Base-by-base conservation (phyloP, 1,139 yeast genomes). In the Geotrichum histeridarum region DNA sequence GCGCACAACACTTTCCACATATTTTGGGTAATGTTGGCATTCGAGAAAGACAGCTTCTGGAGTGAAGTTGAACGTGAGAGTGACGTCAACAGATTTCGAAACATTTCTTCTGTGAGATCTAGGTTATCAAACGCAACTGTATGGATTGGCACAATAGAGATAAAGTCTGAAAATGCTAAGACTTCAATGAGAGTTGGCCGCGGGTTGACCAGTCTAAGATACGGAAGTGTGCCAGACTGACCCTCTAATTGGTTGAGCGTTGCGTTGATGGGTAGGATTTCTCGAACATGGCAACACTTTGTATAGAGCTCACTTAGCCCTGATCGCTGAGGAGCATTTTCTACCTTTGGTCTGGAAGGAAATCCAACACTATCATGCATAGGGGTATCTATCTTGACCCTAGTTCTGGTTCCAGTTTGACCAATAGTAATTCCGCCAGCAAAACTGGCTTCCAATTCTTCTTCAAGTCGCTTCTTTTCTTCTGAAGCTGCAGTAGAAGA, bases 221-320 rank as follows among this genome's bases (percentile, higher is more conserved):
- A 84, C 56, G 84, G 86, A 49, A 91, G 72, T 1, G 96, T 96
- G 44, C 83, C 78, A 0, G 82, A 69, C 64, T 87, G 87, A 57
- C 83, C 83, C 65, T 85, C 86, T 57, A 91, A 77, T 67, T 91
- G 98, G 63, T 84, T 85, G 62, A 89, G 69, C 0, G 95, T 89
- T 0, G 96, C 95, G 0, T 96, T 95, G 57, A 91, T 90, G 0
- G 98, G 98, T 59, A 91, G 71, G 53, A 91, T 91, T 64, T 91
- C 98, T 54, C 98, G 76, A 59, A 91, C 74, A 70, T 91, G 98
- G 65, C 97, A 91, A 68, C 97, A 90, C 61, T 97, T 75, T 0
- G 97, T 88, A 68, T 91, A 91, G n/a, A 91, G 74, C 42, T 83
- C 80, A 63, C 86, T 94, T 55, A 89, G 71, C 0, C 59, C 42